Evolutionary conservation across 2,329 filamentous ascomycete genomes (phyloP).

Genomic region (Grosmannia penicillata): DNA sequence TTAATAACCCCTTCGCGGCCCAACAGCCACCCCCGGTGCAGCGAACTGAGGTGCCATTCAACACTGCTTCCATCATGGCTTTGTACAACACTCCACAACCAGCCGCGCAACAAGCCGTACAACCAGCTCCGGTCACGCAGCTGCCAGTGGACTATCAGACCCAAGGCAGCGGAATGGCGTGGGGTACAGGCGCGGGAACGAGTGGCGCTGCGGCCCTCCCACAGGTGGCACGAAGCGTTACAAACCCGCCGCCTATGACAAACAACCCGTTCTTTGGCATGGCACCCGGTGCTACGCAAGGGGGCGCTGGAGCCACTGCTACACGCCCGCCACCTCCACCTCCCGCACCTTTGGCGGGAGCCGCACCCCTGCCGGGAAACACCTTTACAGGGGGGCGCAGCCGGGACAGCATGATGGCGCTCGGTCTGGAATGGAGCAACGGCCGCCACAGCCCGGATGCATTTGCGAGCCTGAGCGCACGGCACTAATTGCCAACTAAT

Average conservation of each 20-base stretch:
- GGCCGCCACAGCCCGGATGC: conserved; percentile 68
- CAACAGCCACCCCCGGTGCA: conserved; percentile 18
- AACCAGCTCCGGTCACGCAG: not conserved
- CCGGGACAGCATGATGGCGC: conserved; percentile 57
- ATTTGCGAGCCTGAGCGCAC: conserved; percentile 59
- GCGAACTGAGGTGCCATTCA: conserved; percentile 28
- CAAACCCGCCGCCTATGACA: conserved; percentile 19
- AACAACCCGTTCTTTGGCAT: conserved; percentile 43
- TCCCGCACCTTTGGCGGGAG: conserved; percentile 4
- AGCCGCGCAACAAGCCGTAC: conserved; percentile 27
- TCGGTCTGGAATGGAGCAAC: conserved; percentile 50
- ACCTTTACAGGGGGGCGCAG: conserved; percentile 32
- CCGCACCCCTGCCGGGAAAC: conserved; percentile 7
- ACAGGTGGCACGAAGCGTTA: conserved; percentile 15
- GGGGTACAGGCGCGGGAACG: conserved; percentile 9
- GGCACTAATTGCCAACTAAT: conserved; percentile 21
- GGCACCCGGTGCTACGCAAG: no score
- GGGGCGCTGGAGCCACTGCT: conserved; percentile 10
- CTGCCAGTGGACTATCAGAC: conserved; percentile 14
- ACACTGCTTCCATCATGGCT: conserved; percentile 63
- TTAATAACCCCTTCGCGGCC: conserved; percentile 17
- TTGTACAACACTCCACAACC: conserved; percentile 52
- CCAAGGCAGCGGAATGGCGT: conserved; percentile 5
- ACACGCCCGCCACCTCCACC: conserved; percentile 7
- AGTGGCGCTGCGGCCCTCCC: conserved; percentile 14